A percentile compares a stretch with the other conserved stretches of the same genome.
Evolutionary conservation across 768 basidiomycete genomes (phyloP).

Genomic region (Mycena chlorophos): DNA sequence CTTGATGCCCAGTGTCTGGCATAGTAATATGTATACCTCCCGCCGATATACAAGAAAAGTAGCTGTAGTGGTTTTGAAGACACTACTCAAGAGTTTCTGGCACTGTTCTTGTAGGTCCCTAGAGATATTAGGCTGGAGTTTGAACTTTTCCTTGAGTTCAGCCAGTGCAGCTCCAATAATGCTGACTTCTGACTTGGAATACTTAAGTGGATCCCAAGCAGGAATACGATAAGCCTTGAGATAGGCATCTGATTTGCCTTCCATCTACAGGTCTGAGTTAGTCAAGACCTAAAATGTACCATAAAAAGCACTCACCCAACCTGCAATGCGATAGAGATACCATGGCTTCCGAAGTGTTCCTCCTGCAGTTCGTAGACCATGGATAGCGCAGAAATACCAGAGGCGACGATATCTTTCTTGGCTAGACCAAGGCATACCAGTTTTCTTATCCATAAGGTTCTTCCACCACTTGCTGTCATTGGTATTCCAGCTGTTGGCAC

Average conservation of each 20-base stretch:
- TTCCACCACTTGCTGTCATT: neutral
- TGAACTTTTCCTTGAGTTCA: too few relatives aligned
- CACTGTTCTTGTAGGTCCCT: too few relatives aligned
- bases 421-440: neutral
- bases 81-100: too few relatives aligned
- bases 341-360: neutral
- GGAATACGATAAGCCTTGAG: neutral
- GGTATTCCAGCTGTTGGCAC: neutral
- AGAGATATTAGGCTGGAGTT: too few relatives aligned
- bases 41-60: too few relatives aligned
- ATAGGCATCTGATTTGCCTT: neutral
- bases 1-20: too few relatives aligned
- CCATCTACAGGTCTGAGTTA: neutral
- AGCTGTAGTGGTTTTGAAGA: too few relatives aligned
- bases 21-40: too few relatives aligned
- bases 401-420: neutral
- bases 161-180: too few relatives aligned
- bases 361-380: neutral
- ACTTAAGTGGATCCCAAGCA: too few relatives aligned
- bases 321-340: neutral
- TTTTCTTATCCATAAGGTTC: neutral
- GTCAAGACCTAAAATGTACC: neutral
- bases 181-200: too few relatives aligned
- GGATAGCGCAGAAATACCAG: neutral
- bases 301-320: neutral